Conservation (phyloP, 805 yeast species). For the Wickerhamiella domercqiae region DNA sequence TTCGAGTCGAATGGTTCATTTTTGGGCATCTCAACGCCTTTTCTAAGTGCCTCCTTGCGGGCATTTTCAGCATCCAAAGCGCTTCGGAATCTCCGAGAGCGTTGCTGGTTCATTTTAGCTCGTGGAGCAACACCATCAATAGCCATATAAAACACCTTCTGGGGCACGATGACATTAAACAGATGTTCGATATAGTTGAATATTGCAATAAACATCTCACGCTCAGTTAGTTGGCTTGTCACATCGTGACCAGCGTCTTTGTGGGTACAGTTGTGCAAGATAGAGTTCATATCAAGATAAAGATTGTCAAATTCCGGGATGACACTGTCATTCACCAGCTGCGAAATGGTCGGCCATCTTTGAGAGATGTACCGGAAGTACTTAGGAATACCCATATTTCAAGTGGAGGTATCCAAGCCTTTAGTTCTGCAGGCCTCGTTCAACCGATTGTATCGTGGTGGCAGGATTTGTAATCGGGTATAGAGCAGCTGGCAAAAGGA, state of each 20-base stretch:
- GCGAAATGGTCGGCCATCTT: slow-evolving; percentile 95
- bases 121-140: slow-evolving; percentile 98
- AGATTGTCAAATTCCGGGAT: slow-evolving; percentile 91
- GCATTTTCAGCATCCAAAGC: slow-evolving; percentile 84
- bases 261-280: slow-evolving; percentile 83
- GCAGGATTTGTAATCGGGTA: too few relatives aligned
- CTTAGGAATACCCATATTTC: slow-evolving; percentile 76
- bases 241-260: slow-evolving; percentile 49
- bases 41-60: slow-evolving; percentile 51
- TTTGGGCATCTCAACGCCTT: slow-evolving; percentile 62
- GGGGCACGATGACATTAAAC: slow-evolving; percentile 74
- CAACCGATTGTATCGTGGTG: too few relatives aligned
- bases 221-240: slow-evolving; percentile 58
- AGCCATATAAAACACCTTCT: slow-evolving; percentile 83
- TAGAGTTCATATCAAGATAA: slow-evolving; percentile 95
- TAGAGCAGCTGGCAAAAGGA: background rate
- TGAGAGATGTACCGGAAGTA: slow-evolving; percentile 94
- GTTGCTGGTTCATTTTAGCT: slow-evolving; percentile 96
- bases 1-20: slow-evolving; percentile 83
- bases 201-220: slow-evolving; percentile 82
- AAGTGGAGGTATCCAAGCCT: too few relatives aligned
- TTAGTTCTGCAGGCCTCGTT: too few relatives aligned
- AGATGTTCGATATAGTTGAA: slow-evolving; percentile 90
- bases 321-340: slow-evolving; percentile 62
- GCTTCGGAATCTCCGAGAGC: slow-evolving; percentile 87